These are phyloP conservation scores for Oryza meyeriana DNA, from an alignment of 176 grass and related monocot species.

Conservation along the genomic window DNA sequence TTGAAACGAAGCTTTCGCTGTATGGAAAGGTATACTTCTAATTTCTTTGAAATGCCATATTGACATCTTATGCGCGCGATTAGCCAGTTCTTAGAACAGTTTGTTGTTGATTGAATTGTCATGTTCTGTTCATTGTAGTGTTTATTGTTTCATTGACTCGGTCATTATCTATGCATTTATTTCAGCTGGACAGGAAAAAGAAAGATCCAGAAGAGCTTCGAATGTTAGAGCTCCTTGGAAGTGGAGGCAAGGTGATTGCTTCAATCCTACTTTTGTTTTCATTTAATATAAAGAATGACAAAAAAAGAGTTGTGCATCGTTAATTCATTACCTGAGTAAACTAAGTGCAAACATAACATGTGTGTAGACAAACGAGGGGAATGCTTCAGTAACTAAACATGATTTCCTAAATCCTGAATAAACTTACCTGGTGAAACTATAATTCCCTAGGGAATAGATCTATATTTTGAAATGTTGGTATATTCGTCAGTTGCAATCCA, in stretches of 20 bases:
- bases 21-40: constrained; percentile 74
- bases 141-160: constrained; percentile 4
- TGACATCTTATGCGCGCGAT: neutral
- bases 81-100: neutral
- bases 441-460: neutral
- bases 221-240: constrained; percentile 79
- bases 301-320: neutral
- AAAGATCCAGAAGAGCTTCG: constrained; percentile 58
- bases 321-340: neutral
- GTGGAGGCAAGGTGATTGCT: constrained; percentile 80
- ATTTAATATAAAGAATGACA: neutral
- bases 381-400: neutral
- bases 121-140: neutral
- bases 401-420: neutral
- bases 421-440: neutral
- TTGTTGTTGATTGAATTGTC: neutral
- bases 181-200: constrained; percentile 70
- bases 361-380: neutral
- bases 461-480: neutral
- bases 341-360: neutral
- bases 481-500: neutral
- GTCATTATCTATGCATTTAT: constrained; percentile 28
- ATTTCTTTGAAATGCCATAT: neutral
- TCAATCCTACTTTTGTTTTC: constrained; percentile 4
- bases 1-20: constrained; percentile 84